phyloP scores from a whole-genome alignment of 352 stramenopile species.

The Pythium oligandrum region DNA sequence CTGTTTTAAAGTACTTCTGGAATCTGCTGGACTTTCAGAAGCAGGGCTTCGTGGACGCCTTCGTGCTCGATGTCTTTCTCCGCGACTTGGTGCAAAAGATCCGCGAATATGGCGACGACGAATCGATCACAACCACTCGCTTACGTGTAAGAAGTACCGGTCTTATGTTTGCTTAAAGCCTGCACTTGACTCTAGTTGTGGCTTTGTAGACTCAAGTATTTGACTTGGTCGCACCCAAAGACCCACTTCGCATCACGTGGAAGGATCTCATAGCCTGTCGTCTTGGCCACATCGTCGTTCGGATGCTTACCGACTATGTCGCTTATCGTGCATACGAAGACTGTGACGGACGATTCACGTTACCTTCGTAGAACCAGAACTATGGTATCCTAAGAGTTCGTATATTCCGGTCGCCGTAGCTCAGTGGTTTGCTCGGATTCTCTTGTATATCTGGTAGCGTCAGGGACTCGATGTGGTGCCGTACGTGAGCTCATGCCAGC shows the following conservation, averaged over 20 bases:
- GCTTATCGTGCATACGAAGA: slow-evolving; percentile 49
- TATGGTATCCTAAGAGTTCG: not conserved
- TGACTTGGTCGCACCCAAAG: slow-evolving; percentile 39
- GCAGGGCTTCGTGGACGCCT: slow-evolving; percentile 52
- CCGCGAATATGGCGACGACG: slow-evolving; percentile 19
- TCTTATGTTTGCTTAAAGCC: too few species aligned
- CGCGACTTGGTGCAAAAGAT: slow-evolving; percentile 53
- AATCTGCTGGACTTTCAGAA: slow-evolving; percentile 63
- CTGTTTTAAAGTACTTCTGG: slow-evolving; percentile 52
- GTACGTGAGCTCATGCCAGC: slow-evolving; percentile 9
- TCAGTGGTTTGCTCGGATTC: not conserved
- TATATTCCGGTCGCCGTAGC: too few species aligned
- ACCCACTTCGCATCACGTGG: slow-evolving; percentile 47
- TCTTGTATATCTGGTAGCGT: slow-evolving; percentile 4
- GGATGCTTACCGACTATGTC: slow-evolving; percentile 60
- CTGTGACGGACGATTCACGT: slow-evolving; percentile 32
- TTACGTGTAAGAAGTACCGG: slow-evolving; percentile 25
- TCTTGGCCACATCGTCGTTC: slow-evolving; percentile 43
- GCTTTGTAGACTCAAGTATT: slow-evolving; percentile 51
- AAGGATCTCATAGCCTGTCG: slow-evolving; percentile 48
- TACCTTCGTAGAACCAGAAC: slow-evolving; percentile 1
- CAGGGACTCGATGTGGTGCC: slow-evolving; percentile 1
- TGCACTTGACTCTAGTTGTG: not conserved
- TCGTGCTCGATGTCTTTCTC: slow-evolving; percentile 60
- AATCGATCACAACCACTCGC: slow-evolving; percentile 11